These are phyloP conservation scores for Nakaseomyces nivariensis DNA, from an alignment of 1,139 yeast genomes.

Conservation along the genomic window DNA sequence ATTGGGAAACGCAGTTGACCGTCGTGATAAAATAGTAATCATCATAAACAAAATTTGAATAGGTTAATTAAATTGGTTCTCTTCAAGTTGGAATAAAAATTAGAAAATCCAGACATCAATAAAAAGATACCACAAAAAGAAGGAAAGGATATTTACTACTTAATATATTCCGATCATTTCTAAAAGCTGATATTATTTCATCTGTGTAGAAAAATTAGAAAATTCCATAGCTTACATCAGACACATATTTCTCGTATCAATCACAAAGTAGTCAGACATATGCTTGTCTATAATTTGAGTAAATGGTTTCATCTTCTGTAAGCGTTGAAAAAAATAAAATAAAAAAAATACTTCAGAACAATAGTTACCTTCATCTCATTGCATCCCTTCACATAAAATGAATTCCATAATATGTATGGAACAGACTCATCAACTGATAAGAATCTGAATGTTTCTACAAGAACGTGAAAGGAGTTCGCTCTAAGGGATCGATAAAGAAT, in stretches of 20 bases:
- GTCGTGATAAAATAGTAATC: constrained; percentile 94
- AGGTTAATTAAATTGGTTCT: neutral
- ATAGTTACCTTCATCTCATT: no score
- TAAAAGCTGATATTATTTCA: constrained; percentile 15
- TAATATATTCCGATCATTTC: neutral
- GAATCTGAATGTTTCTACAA: constrained; percentile 7
- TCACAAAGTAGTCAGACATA: constrained; percentile 68
- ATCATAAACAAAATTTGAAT: constrained; percentile 55
- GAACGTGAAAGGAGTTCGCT: neutral
- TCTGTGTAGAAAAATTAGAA: constrained; percentile 13
- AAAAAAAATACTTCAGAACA: neutral
- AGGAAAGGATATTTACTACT: neutral
- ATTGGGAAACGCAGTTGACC: constrained; percentile 92
- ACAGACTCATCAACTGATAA: constrained; percentile 19
- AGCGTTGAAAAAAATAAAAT: constrained; percentile 9
- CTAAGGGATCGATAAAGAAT: constrained; percentile 1
- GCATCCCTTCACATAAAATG: neutral
- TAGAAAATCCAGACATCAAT: neutral
- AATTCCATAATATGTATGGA: neutral
- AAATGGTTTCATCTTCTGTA: constrained; percentile 55
- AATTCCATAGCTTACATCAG: constrained; percentile 16
- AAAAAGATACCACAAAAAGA: neutral
- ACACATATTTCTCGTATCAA: constrained; percentile 22
- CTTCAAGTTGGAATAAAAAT: neutral
- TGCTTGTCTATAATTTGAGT: constrained; percentile 70